Conservation (phyloP, 768 basidiomycete species). For the Leccinum truebloodii region DNA sequence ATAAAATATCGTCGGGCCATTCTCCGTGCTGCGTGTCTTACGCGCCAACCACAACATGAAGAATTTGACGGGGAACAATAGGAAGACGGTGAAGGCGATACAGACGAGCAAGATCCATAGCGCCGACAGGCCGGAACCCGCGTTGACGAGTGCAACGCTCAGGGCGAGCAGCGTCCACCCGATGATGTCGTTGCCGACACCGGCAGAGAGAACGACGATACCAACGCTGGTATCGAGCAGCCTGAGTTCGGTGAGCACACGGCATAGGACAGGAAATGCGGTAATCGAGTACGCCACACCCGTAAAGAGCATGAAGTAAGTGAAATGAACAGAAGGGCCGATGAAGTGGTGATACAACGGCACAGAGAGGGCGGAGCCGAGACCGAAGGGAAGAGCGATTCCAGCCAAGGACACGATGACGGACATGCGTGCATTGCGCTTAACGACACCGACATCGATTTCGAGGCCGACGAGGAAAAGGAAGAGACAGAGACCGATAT, state of each 20-base stretch:
- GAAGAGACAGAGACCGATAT: constrained; percentile 86
- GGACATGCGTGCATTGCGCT: constrained; percentile 70
- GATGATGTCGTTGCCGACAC: constrained; percentile 85
- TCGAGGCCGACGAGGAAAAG: constrained; percentile 93
- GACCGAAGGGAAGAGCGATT: constrained; percentile 83
- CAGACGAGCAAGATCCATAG: constrained; percentile 82
- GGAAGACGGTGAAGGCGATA: constrained; percentile 79
- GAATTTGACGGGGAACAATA: constrained; percentile 66
- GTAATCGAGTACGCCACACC: constrained; percentile 91
- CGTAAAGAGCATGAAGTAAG: constrained; percentile 88
- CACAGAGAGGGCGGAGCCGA: constrained; percentile 74
- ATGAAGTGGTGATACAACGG: constrained; percentile 59
- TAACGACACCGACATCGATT: constrained; percentile 80
- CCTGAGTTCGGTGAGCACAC: constrained; percentile 89
- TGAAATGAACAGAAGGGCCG: constrained; percentile 65
- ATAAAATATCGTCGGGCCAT: constrained; percentile 83
- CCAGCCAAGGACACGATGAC: constrained; percentile 75
- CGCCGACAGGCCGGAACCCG: constrained; percentile 78
- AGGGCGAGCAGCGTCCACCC: constrained; percentile 90
- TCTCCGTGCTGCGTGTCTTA: constrained; percentile 76
- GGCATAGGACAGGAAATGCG: constrained; percentile 82
- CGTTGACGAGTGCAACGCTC: constrained; percentile 90
- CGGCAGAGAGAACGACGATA: constrained; percentile 89
- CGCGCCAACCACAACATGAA: constrained; percentile 71
- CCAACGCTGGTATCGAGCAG: constrained; percentile 91